Evolutionary conservation across 2,329 filamentous ascomycete genomes (phyloP), one percentile per base, ranked within the genome.

Genomic region (Cryphonectria nitschkei): DNA sequence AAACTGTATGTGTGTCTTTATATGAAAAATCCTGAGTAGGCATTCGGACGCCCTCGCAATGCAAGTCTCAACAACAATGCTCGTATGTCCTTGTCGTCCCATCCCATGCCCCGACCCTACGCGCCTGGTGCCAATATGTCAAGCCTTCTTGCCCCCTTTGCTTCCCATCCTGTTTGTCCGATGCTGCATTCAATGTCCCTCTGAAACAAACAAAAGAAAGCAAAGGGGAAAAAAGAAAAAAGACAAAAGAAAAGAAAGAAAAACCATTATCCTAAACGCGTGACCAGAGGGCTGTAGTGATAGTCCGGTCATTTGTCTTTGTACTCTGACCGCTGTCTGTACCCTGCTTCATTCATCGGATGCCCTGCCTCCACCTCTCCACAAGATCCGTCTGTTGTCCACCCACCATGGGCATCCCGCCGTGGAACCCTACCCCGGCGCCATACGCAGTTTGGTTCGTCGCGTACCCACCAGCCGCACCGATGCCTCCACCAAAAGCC

Each of bases 321-420:
- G 26, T 2, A 3, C 52, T 32, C 11, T 32, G 29, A n/a, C 2
- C 39, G 14, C 58, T 4, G 8, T 19, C 26, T 54, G 46, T 41
- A 70, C 39, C 68, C 68, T 16, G 22, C 46, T n/a, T 19, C 43
- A 22, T n/a, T 50, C 22, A 58, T 16, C 54, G 26, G 54, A 81
- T 76, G 22, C 76, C 72, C 72, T 79, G 78, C 37, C 79, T 75
- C 79, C 79, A 81, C 26, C 76, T 74, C 75, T 81, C 79, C 14
- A 81, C 79, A 66, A 74, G 78, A 63, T 80, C 78, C 4, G 76
- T 67, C 71, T 79, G 76, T 63, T 73, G 65, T 22, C 62, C 50
- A 7, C 74, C 73, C 64, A 68, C 39, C n/a, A 67, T 66, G 13
- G 62, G 72, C 54, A 73, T 67, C 22, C 70, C 71, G 66, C 61